These are phyloP conservation scores for Aspergillus unguis DNA, from an alignment of 2,329 filamentous ascomycete species.

Conservation along the genomic window DNA sequence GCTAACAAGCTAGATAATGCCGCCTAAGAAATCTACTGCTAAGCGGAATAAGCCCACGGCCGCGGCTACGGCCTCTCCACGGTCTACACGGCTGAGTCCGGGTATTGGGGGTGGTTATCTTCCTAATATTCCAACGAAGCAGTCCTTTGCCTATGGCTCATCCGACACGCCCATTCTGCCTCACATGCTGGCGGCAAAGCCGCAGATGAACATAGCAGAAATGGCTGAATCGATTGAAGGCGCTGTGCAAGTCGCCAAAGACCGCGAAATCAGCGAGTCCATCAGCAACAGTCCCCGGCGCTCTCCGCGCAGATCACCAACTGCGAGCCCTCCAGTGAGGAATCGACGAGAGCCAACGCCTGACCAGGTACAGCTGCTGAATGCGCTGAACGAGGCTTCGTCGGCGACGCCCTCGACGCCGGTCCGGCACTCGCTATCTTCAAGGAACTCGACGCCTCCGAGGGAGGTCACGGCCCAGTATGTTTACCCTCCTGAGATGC, in stretches of 20 bases:
- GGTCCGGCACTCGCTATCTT: slow-evolving; percentile 31
- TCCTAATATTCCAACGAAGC: slow-evolving; percentile 37
- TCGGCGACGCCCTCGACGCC: slow-evolving; percentile 10
- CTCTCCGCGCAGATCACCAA: slow-evolving; percentile 11
- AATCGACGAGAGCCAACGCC: slow-evolving; percentile 33
- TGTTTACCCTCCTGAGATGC: slow-evolving; percentile 31
- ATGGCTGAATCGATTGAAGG: slow-evolving; percentile 36
- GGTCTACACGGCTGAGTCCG: slow-evolving; percentile 20
- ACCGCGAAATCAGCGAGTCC: slow-evolving; percentile 19
- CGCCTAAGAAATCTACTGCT: slow-evolving; percentile 23
- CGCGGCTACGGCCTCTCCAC: slow-evolving; percentile 8
- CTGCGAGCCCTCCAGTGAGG: slow-evolving; percentile 18
- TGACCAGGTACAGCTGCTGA: slow-evolving; percentile 32
- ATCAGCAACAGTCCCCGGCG: slow-evolving; percentile 12
- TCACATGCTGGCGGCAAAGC: slow-evolving; percentile 30
- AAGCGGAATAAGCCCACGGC: slow-evolving; percentile 14
- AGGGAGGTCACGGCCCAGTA: slow-evolving; percentile 18
- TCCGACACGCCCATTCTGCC: slow-evolving; percentile 35
- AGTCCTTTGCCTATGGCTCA: slow-evolving; percentile 42
- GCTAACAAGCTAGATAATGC: slow-evolving; percentile 17
- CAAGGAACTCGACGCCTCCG: slow-evolving; percentile 27
- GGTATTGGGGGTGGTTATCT: slow-evolving; percentile 25
- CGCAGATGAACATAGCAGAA: slow-evolving; percentile 28
- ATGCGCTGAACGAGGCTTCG: slow-evolving; percentile 26
- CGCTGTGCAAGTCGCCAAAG: slow-evolving; percentile 24